Base-by-base conservation (phyloP, 2,329 filamentous ascomycete species). In the Cadophora sp. region DNA sequence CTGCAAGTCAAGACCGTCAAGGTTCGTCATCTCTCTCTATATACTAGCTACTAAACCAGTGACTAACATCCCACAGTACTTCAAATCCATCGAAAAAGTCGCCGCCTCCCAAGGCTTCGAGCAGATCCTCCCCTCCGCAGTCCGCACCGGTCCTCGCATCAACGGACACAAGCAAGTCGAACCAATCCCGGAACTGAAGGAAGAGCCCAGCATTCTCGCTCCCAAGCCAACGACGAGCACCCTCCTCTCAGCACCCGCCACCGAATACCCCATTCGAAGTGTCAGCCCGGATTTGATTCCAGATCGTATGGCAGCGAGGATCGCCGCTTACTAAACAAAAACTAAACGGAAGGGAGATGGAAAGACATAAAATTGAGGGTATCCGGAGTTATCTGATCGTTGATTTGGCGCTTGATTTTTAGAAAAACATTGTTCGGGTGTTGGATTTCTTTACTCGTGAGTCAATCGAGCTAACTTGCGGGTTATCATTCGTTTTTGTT, bases 1-100 rank as follows among this genome's bases (percentile, higher is more conserved):
- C 81, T 92, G 61, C 89, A 89, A 76, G 89, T 92, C 69, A 92
- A 92, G 82, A 92, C 90, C 0, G 90, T 92, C 74, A 87, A 85
- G 81, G 85, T 84, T 48, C 20, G 63, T 63, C 24, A 5, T 39
- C 20, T 27, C 50, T 4, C 8, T 30, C 18, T 3, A 18, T 62
- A 27, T 20, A 11, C 14, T 41, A 8, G 9, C 27, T 4, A 39
- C 16, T 20, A 20, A 13, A 8, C n/a, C 45, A 43, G 30, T 27
- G 3, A 22, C 64, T 56, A 63, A 65, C 33, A 56, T 33, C 27
- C n/a, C 36, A 65, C 71, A 88, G 81, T 91, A 91, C 77, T 91
- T 91, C 78, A 91, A 91, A 80, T 88, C 86, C 69, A 91, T 91
- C 73, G 89, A 91, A 78, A 83, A 87, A 74, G 83, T 90, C 1